A percentile compares a stretch with the other conserved stretches of the same genome.
Evolutionary conservation across 2,329 filamentous ascomycete species (phyloP).

Genomic region (Alternaria brassicae): DNA sequence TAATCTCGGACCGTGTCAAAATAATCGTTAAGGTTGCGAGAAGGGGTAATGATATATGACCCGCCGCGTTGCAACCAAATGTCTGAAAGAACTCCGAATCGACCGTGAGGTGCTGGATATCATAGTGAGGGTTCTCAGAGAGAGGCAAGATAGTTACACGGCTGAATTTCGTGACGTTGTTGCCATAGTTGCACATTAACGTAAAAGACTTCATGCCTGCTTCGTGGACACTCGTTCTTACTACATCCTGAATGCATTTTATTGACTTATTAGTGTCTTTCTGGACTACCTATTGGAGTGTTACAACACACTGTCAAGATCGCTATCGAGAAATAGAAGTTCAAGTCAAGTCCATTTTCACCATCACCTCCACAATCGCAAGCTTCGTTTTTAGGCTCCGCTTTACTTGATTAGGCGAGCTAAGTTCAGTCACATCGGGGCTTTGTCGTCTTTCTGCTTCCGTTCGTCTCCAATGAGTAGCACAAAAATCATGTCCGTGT

Average conservation of each 20-base stretch:
- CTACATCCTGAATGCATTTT: background rate
- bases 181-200: background rate
- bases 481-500: background rate
- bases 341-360: background rate
- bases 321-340: background rate
- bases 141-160: background rate
- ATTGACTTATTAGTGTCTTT: background rate
- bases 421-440: background rate
- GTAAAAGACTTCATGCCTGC: background rate
- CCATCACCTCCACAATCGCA: background rate
- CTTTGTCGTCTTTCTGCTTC: background rate
- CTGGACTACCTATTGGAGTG: background rate
- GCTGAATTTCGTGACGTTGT: background rate
- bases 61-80: background rate
- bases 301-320: background rate
- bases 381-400: background rate
- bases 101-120: background rate
- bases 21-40: background rate
- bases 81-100: background rate
- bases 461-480: background rate
- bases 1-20: background rate
- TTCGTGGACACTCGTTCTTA: background rate
- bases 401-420: too few species aligned
- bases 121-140: background rate
- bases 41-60: background rate